These are phyloP conservation scores for Paspalum vaginatum DNA, from an alignment of 176 grass and related monocot genomes.

Conservation along the genomic window DNA sequence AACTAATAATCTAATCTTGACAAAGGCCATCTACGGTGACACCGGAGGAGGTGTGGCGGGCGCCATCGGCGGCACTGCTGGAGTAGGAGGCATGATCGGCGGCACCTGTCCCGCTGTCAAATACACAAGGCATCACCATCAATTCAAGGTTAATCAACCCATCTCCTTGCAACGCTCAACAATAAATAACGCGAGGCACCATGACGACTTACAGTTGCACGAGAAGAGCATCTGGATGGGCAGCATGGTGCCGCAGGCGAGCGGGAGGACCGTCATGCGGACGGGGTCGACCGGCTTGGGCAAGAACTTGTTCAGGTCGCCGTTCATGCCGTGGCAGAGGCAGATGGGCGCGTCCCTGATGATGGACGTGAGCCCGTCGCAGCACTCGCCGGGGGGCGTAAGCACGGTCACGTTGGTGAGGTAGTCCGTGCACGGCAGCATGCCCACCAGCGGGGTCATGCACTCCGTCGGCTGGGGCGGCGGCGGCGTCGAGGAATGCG, in stretches of 20 bases:
- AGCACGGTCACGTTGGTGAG: background rate
- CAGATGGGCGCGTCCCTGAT: constrained; percentile 16
- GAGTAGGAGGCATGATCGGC: constrained; percentile 1
- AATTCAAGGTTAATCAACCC: background rate
- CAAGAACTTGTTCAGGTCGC: background rate
- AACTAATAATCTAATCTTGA: background rate
- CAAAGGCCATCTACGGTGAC: background rate
- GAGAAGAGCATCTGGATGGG: background rate
- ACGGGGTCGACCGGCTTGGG: background rate
- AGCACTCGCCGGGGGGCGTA: constrained; percentile 4
- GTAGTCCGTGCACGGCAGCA: too few relatives aligned
- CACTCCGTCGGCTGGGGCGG: background rate
- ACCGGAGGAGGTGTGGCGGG: background rate
- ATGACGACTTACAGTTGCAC: constrained; percentile 19
- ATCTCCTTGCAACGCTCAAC: background rate
- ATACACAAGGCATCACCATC: background rate
- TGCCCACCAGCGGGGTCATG: too few relatives aligned
- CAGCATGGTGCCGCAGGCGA: constrained; percentile 1
- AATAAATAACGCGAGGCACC: too few relatives aligned
- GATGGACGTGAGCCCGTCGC: background rate
- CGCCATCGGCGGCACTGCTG: background rate
- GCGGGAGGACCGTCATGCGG: constrained; percentile 9
- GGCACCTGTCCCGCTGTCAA: constrained; percentile 29
- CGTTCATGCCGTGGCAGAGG: constrained; percentile 27
- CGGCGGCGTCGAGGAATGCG: background rate